These are phyloP conservation scores for Trapa bicornis DNA, from an alignment of 345 rosid species.

Conservation along the genomic window DNA sequence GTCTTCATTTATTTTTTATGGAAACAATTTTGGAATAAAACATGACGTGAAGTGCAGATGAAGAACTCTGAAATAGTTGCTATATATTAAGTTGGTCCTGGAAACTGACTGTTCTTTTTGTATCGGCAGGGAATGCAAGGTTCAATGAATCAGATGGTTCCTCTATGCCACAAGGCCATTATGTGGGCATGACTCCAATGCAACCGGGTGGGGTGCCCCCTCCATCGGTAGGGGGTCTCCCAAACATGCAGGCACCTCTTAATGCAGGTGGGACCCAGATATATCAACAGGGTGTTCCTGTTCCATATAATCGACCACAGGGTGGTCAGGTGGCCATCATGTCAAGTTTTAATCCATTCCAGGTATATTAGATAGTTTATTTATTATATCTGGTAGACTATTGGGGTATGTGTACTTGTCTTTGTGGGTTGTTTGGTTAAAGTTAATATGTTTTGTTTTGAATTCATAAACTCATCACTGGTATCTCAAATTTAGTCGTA, in stretches of 20 bases:
- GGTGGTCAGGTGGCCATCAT: constrained; percentile 71
- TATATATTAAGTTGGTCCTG: background rate
- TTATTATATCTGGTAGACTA: background rate
- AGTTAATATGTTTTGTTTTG: background rate
- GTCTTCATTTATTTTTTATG: background rate
- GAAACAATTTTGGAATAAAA: background rate
- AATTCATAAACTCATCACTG: background rate
- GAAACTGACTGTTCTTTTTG: background rate
- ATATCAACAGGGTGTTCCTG: constrained; percentile 66
- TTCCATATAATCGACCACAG: constrained; percentile 66
- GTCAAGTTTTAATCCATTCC: constrained; percentile 79
- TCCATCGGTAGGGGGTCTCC: constrained; percentile 50
- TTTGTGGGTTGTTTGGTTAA: background rate
- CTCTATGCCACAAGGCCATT: constrained; percentile 72
- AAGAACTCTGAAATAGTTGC: background rate
- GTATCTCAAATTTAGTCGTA: background rate
- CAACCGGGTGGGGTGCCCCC: constrained; percentile 39
- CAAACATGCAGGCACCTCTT: constrained; percentile 67
- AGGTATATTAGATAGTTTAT: constrained; percentile 26
- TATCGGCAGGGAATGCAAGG: constrained; percentile 85
- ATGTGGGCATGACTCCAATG: constrained; percentile 66
- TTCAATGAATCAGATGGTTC: constrained; percentile 60
- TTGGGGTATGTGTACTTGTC: background rate
- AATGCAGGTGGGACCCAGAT: constrained; percentile 41
- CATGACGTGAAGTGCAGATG: too few species aligned